phyloP scores from a whole-genome alignment of 805 yeast species.

The Wickerhamiella azymoides region DNA sequence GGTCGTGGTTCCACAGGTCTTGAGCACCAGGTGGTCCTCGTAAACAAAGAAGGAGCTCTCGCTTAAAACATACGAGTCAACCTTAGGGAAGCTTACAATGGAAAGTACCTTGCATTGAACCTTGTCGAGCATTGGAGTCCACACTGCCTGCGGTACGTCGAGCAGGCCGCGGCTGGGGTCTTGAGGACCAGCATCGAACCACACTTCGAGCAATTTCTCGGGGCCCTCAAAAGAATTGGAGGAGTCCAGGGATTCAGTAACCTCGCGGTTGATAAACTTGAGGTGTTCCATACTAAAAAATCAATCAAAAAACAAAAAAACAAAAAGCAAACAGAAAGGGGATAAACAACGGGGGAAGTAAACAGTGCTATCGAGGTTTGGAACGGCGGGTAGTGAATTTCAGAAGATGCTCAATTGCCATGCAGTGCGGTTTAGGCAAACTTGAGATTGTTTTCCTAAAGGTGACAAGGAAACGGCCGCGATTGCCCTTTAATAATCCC shows the following conservation, averaged over 20 bases:
- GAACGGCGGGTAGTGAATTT: conserved; percentile 15
- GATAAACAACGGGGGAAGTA: conserved; percentile 4
- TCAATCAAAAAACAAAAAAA: background rate
- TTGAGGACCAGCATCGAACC: conserved; percentile 47
- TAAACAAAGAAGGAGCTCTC: conserved; percentile 87
- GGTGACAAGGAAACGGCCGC: background rate
- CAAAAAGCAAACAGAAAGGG: conserved; percentile 10
- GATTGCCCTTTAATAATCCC: conserved; percentile 2
- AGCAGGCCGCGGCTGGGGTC: conserved; percentile 34
- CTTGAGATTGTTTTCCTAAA: conserved; percentile 2
- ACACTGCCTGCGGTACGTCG: conserved; percentile 46
- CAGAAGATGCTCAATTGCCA: conserved; percentile 15
- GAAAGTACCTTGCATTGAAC: conserved; percentile 86
- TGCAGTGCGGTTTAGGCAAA: conserved; percentile 7
- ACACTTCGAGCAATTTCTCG: conserved; percentile 78
- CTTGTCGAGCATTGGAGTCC: conserved; percentile 61
- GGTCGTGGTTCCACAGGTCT: conserved; percentile 95
- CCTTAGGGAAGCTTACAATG: conserved; percentile 43
- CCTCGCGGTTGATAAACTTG: conserved; percentile 56
- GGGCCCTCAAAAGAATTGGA: conserved; percentile 95
- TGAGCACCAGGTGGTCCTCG: conserved; percentile 69
- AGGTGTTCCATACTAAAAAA: conserved; percentile 14
- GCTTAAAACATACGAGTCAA: conserved; percentile 76
- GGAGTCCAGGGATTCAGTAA: conserved; percentile 70
- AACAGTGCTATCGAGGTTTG: conserved; percentile 17